Conservation (phyloP, 257 asterid genomes). For the Nicotiana benthamiana region DNA sequence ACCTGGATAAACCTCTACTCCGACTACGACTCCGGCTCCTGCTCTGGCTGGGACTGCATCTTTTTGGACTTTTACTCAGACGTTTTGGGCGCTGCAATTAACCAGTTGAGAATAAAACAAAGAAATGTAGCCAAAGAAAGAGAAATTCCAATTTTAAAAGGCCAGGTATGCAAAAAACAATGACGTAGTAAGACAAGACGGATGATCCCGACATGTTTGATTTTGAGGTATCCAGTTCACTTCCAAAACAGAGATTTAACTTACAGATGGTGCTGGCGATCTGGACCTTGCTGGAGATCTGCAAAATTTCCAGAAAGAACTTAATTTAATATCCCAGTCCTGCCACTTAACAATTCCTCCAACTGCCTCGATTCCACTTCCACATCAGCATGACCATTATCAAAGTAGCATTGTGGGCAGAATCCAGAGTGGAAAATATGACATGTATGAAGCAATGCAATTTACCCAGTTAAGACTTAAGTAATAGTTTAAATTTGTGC, state of each 20-base stretch:
- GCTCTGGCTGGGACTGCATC: conserved; percentile 42
- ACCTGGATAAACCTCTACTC: conserved; percentile 76
- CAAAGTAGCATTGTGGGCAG: conserved; percentile 36
- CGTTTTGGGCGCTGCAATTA: conserved; percentile 49
- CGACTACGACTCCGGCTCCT: conserved; percentile 49
- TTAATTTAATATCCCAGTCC: conserved; percentile 77
- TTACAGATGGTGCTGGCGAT: conserved; percentile 86
- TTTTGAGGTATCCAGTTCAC: background rate
- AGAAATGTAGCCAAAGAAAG: background rate
- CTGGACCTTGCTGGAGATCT: conserved; percentile 98
- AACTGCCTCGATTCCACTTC: conserved; percentile 76
- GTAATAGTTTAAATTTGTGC: conserved; percentile 15
- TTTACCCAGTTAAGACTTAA: conserved; percentile 28
- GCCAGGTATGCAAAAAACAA: background rate
- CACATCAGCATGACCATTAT: conserved; percentile 64
- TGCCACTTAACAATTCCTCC: conserved; percentile 79
- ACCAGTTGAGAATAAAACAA: conserved; percentile 6
- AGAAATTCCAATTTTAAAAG: background rate
- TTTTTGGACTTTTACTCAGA: conserved; percentile 54
- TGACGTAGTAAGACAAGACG: background rate
- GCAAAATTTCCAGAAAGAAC: conserved; percentile 98
- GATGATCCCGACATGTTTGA: background rate
- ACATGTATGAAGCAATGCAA: conserved; percentile 24
- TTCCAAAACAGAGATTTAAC: conserved; percentile 20
- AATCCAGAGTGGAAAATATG: conserved; percentile 6